A percentile compares a stretch with the other conserved stretches of the same genome.
Evolutionary conservation across 352 stramenopile species (phyloP).

Genomic region (Phytophthora cryptogea): DNA sequence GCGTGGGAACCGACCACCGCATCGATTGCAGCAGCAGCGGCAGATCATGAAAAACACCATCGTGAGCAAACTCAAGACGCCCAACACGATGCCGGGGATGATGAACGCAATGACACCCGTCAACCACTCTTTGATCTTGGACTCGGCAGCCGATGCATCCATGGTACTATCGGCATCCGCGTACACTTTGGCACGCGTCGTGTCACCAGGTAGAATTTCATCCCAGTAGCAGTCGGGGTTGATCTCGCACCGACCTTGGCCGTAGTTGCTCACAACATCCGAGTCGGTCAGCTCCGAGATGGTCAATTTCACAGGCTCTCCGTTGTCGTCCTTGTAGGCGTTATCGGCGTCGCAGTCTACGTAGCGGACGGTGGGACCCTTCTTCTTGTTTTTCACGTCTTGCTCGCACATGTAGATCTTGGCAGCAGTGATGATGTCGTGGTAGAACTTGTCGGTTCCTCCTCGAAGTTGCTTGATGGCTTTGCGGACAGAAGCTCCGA

Average conservation of each 20-base stretch:
- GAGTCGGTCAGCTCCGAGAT: slow-evolving; percentile 28
- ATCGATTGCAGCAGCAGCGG: slow-evolving; percentile 79
- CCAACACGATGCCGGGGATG: slow-evolving; percentile 59
- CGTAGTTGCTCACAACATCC: slow-evolving; percentile 37
- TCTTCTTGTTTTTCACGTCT: slow-evolving; percentile 24
- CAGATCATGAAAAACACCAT: slow-evolving; percentile 79
- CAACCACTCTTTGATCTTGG: slow-evolving; percentile 51
- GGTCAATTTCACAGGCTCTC: slow-evolving; percentile 35
- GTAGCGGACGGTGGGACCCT: slow-evolving; percentile 28
- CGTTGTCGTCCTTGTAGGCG: slow-evolving; percentile 52
- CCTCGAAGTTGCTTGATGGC: slow-evolving; percentile 67
- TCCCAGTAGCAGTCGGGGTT: slow-evolving; percentile 74
- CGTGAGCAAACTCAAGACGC: slow-evolving; percentile 61
- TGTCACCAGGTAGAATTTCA: slow-evolving; percentile 33
- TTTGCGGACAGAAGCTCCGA: slow-evolving; percentile 56
- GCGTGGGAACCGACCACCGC: slow-evolving; percentile 52
- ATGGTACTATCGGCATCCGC: slow-evolving; percentile 39
- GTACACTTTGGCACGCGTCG: slow-evolving; percentile 41
- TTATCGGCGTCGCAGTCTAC: slow-evolving; percentile 30
- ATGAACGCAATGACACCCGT: slow-evolving; percentile 59
- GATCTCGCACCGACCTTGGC: slow-evolving; percentile 45
- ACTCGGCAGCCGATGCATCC: slow-evolving; percentile 22
- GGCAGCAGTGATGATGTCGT: slow-evolving; percentile 57
- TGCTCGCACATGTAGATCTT: slow-evolving; percentile 60
- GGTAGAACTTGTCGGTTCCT: slow-evolving; percentile 64